phyloP scores from a whole-genome alignment of 495 filamentous ascomycete genomes.

The Xylaria cubensis region DNA sequence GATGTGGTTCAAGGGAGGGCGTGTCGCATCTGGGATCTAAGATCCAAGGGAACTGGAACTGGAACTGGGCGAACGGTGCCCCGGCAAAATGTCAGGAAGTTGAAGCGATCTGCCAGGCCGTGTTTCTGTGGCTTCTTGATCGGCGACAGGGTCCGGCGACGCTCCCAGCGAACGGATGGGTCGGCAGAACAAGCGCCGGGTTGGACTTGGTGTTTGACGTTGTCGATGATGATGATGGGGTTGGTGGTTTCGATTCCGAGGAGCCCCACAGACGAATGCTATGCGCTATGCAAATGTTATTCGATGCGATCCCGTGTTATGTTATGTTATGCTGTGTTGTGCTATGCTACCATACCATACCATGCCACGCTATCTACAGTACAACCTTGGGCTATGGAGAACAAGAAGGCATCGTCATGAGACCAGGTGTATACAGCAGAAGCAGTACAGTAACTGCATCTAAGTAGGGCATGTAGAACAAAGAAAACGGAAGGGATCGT shows the following conservation, averaged over 20 bases:
- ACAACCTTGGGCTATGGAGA: background rate
- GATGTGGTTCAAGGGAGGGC: constrained; percentile 8
- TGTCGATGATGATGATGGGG: background rate
- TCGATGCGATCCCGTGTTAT: background rate
- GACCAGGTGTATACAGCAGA: background rate
- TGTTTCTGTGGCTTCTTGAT: constrained; percentile 37
- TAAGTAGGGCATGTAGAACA: constrained; percentile 11
- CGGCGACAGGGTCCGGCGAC: constrained; percentile 34
- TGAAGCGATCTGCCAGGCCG: constrained; percentile 27
- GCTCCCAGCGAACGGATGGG: constrained; percentile 14
- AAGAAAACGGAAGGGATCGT: background rate
- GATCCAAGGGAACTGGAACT: background rate
- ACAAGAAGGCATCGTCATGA: constrained; percentile 1
- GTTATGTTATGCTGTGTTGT: background rate
- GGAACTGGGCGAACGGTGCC: background rate
- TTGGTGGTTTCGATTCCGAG: constrained; percentile 15
- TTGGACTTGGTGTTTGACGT: constrained; percentile 23
- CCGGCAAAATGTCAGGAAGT: constrained; percentile 14
- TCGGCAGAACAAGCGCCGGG: constrained; percentile 24
- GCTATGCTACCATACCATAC: constrained; percentile 5
- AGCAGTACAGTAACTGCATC: too few species aligned
- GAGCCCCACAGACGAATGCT: background rate
- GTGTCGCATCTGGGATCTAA: constrained; percentile 35
- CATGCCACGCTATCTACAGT: background rate
- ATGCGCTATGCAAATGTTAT: constrained; percentile 14